Evolutionary conservation across 345 rosid genomes (phyloP).

Genomic region (Litchi chinensis): DNA sequence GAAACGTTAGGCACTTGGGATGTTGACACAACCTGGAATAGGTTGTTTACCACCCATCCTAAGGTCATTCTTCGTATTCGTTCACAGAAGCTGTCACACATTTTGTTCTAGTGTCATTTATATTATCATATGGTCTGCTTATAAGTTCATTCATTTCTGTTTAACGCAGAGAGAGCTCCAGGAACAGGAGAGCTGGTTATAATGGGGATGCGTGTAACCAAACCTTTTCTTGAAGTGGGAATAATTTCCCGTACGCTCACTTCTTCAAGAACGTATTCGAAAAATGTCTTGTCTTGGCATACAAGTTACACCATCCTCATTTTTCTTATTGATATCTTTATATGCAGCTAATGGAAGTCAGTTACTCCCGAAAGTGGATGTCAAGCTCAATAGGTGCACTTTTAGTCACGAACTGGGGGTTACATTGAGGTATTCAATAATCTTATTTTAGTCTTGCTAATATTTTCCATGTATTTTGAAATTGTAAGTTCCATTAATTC

Average conservation of each 20-base stretch:
- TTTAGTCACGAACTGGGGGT: constrained; percentile 48
- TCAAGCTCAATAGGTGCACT: constrained; percentile 37
- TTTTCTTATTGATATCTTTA: background rate
- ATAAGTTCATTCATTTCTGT: background rate
- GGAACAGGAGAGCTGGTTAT: constrained; percentile 36
- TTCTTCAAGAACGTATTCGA: background rate
- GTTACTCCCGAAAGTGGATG: constrained; percentile 38
- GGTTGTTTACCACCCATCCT: constrained; percentile 49
- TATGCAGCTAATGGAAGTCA: constrained; percentile 12
- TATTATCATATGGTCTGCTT: too few species aligned
- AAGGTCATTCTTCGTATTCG: constrained; percentile 30
- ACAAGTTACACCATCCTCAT: background rate
- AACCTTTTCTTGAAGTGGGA: constrained; percentile 42
- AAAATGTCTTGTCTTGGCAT: background rate
- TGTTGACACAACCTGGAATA: constrained; percentile 36
- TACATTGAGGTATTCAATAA: constrained; percentile 23
- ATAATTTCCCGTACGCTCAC: constrained; percentile 36
- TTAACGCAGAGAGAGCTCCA: constrained; percentile 37
- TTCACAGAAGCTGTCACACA: background rate
- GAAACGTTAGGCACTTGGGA: constrained; percentile 39
- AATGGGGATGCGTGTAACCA: constrained; percentile 29
- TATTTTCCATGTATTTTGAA: background rate
- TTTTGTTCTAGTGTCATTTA: background rate
- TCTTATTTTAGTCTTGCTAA: too few species aligned
- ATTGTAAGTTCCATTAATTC: background rate